Percentiles rank a stretch among this genome's conserved stretches.
These are phyloP conservation scores for Apiotrichum akiyoshidainum DNA, from an alignment of 1,284 basidiomycete genomes.

Conservation along the genomic window DNA sequence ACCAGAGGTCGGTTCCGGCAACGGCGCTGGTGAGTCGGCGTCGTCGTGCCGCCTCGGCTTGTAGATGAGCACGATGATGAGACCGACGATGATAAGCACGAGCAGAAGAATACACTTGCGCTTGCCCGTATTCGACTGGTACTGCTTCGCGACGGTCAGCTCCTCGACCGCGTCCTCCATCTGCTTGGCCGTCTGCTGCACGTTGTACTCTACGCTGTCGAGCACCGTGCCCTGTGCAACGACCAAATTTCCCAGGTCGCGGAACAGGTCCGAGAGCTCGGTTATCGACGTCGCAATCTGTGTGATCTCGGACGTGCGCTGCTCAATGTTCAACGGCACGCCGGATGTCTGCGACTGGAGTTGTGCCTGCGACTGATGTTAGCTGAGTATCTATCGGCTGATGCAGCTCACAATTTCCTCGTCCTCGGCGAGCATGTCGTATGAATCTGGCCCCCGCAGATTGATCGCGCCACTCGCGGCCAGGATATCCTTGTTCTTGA, in stretches of 20 bases:
- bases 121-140: constrained; percentile 88
- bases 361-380: constrained; percentile 38
- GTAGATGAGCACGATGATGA: constrained; percentile 55
- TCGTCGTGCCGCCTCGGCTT: constrained; percentile 37
- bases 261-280: constrained; percentile 89
- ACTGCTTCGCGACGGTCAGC: constrained; percentile 75
- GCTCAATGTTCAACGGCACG: constrained; percentile 57
- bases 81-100: constrained; percentile 79
- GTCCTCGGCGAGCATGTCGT: constrained; percentile 80
- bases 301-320: constrained; percentile 73
- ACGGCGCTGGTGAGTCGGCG: neutral
- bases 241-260: constrained; percentile 85
- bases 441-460: constrained; percentile 71
- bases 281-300: constrained; percentile 91
- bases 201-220: constrained; percentile 96
- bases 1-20: neutral
- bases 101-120: constrained; percentile 91
- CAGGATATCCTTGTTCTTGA: constrained; percentile 87
- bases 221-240: constrained; percentile 97
- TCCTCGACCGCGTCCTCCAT: constrained; percentile 82
- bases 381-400: neutral
- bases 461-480: constrained; percentile 73
- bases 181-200: constrained; percentile 81
- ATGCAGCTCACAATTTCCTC: constrained; percentile 60
- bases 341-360: constrained; percentile 49